Percentiles rank a stretch among this genome's conserved stretches.
These are phyloP conservation scores for Aureobasidium zeae DNA, from an alignment of 2,329 filamentous ascomycete genomes.

Conservation along the genomic window DNA sequence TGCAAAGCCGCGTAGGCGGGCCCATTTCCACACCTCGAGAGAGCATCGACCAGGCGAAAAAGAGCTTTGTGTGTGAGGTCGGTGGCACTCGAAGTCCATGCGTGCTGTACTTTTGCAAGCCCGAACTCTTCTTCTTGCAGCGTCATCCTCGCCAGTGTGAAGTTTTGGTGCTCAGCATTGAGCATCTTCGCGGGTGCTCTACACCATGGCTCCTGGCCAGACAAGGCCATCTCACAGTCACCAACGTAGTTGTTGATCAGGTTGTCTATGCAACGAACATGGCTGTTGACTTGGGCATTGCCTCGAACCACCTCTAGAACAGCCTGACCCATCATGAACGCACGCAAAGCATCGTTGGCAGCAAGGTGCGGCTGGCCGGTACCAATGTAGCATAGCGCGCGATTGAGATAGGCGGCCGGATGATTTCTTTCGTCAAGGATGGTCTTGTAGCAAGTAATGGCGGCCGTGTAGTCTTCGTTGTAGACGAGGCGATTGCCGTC, in stretches of 20 bases:
- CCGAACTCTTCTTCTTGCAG: neutral
- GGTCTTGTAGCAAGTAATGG: neutral
- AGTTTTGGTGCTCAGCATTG: neutral
- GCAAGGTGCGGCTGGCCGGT: slow-evolving; percentile 21
- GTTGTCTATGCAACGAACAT: slow-evolving; percentile 1
- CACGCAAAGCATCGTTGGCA: slow-evolving; percentile 22
- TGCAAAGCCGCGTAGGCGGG: slow-evolving; percentile 20
- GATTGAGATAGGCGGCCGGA: slow-evolving; percentile 23
- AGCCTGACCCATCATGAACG: slow-evolving; percentile 15
- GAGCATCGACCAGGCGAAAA: slow-evolving; percentile 21
- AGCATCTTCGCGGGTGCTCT: neutral
- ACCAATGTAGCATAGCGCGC: slow-evolving; percentile 21
- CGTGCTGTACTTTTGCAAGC: neutral
- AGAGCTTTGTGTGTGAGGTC: slow-evolving; percentile 18
- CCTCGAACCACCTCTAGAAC: neutral
- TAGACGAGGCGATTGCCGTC: neutral
- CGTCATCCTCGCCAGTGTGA: slow-evolving; percentile 6
- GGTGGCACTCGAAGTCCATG: neutral
- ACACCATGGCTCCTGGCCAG: neutral
- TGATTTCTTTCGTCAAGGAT: slow-evolving; percentile 11
- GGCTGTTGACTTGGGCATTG: neutral
- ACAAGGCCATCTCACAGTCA: neutral
- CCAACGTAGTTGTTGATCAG: neutral
- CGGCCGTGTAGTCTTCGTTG: neutral
- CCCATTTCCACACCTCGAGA: slow-evolving; percentile 23